Evolutionary conservation across 768 basidiomycete species (phyloP).

Genomic region (Lanmaoa pseudosensibilis): DNA sequence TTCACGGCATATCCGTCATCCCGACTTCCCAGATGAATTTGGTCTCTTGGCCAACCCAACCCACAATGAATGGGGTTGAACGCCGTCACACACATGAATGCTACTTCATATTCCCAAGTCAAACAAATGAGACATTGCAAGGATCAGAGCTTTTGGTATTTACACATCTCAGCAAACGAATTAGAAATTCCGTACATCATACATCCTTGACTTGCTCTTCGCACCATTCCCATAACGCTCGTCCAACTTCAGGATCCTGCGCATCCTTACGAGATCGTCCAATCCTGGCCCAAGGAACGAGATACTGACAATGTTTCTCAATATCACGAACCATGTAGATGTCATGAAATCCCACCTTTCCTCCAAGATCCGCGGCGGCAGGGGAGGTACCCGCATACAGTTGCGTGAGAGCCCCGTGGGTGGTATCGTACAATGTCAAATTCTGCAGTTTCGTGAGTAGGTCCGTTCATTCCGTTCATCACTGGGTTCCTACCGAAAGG

Average conservation of each 20-base stretch:
- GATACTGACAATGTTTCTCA: slow-evolving; percentile 23
- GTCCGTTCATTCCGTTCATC: background rate
- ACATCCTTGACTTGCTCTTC: slow-evolving; percentile 33
- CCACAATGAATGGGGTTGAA: background rate
- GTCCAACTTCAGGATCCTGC: slow-evolving; percentile 24
- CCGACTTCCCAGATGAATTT: background rate
- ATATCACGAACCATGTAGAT: background rate
- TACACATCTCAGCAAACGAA: background rate
- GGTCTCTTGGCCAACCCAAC: background rate
- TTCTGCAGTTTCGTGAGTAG: slow-evolving; percentile 8
- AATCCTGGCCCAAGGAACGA: slow-evolving; percentile 36
- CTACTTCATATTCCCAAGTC: no score
- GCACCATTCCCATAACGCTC: slow-evolving; percentile 37
- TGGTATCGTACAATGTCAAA: slow-evolving; percentile 3
- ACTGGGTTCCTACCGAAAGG: slow-evolving; percentile 6
- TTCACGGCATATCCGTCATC: background rate
- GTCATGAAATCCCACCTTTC: slow-evolving; percentile 22
- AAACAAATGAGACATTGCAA: background rate
- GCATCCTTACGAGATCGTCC: slow-evolving; percentile 23
- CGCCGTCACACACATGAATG: no score
- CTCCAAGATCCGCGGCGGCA: slow-evolving; percentile 25
- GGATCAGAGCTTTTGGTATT: background rate
- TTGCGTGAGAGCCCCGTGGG: slow-evolving; percentile 30
- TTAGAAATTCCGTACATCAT: background rate
- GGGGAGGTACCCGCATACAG: slow-evolving; percentile 32